phyloP scores from a whole-genome alignment of 2,329 filamentous ascomycete species.

The Aspergillus ibericus region DNA sequence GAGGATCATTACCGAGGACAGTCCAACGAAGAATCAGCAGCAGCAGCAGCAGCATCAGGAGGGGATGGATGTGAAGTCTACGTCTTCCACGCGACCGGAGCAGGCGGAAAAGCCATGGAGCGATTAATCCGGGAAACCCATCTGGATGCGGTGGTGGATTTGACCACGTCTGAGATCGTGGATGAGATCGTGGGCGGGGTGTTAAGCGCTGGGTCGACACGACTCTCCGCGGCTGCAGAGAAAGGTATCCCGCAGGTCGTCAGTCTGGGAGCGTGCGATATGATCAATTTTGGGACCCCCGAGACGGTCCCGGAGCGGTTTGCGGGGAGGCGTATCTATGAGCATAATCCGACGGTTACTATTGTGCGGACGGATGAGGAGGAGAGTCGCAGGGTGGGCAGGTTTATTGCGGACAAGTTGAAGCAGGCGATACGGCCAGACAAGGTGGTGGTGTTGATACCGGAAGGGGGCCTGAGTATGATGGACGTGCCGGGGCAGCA shows the following conservation, averaged over 20 bases:
- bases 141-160: constrained; percentile 67
- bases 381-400: constrained; percentile 58
- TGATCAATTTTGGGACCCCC: constrained; percentile 63
- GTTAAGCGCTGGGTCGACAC: constrained; percentile 58
- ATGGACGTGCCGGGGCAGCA: constrained; percentile 55
- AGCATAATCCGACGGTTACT: constrained; percentile 67
- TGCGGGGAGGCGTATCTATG: constrained; percentile 50
- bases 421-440: constrained; percentile 39
- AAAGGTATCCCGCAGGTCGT: constrained; percentile 60
- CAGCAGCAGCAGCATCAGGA: no score
- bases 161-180: constrained; percentile 70
- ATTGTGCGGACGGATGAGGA: constrained; percentile 63
- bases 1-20: constrained; percentile 31
- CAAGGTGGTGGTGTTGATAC: constrained; percentile 59
- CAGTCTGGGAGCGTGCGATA: constrained; percentile 58
- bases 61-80: constrained; percentile 54
- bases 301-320: constrained; percentile 59
- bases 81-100: constrained; percentile 69
- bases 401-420: constrained; percentile 58
- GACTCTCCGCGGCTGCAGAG: constrained; percentile 59
- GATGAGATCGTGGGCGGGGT: constrained; percentile 65
- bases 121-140: constrained; percentile 56
- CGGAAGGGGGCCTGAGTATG: constrained; percentile 61
- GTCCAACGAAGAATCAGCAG: constrained; percentile 20
- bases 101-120: constrained; percentile 70